A percentile compares a stretch with the other conserved stretches of the same genome.
These are phyloP conservation scores for Gossypium arboreum DNA, from an alignment of 345 rosid genomes.

Conservation along the genomic window DNA sequence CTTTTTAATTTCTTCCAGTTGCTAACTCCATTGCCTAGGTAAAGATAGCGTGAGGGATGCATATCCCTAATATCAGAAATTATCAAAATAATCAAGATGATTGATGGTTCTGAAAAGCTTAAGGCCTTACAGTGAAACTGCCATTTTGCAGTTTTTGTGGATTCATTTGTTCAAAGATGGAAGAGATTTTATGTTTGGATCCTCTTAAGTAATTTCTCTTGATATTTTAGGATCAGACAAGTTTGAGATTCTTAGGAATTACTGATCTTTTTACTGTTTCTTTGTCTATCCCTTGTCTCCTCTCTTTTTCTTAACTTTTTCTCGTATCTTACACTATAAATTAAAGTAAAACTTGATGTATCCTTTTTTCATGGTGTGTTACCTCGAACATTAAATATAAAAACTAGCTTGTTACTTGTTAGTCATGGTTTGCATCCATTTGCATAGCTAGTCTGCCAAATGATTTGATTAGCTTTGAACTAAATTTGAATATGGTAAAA, in stretches of 20 bases:
- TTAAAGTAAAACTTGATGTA: too few species aligned
- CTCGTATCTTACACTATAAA: too few species aligned
- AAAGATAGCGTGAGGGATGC: neutral
- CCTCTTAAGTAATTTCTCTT: neutral
- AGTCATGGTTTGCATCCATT: neutral
- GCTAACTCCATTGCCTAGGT: neutral
- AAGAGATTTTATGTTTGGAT: neutral
- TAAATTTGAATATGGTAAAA: neutral
- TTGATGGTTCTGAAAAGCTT: conserved; percentile 3
- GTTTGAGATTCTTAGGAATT: neutral
- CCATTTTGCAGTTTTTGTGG: neutral
- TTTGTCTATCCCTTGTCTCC: too few species aligned
- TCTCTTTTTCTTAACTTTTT: too few species aligned
- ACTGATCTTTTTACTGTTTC: too few species aligned
- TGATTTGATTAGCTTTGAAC: neutral
- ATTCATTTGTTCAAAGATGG: neutral
- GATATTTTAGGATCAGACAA: too few species aligned
- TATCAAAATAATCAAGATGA: neutral
- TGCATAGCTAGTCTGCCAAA: neutral
- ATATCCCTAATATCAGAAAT: neutral
- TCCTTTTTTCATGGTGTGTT: too few species aligned
- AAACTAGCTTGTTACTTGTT: neutral
- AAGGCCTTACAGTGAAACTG: neutral
- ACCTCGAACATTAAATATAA: too few species aligned
- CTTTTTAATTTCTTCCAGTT: neutral